Conservation (phyloP, 1,284 basidiomycete species). For the Cystobasidium pallidum region DNA sequence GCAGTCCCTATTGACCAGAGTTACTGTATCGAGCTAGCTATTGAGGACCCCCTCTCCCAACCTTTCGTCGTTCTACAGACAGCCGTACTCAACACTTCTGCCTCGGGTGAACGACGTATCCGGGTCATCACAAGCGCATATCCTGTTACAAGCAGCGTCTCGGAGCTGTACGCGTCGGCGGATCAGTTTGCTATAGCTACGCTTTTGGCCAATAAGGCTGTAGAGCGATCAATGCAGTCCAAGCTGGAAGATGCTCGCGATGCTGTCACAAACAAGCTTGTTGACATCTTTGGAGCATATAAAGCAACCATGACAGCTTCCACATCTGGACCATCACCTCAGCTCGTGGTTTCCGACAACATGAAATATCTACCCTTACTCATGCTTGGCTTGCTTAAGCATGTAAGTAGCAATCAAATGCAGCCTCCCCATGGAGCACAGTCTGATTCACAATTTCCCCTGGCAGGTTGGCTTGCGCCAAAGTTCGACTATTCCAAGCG, state of each 20-base stretch:
- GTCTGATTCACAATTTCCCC: slow-evolving; percentile 1
- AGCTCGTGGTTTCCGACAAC: slow-evolving; percentile 88
- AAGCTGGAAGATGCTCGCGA: slow-evolving; percentile 94
- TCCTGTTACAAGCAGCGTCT: slow-evolving; percentile 88
- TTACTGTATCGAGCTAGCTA: slow-evolving; percentile 94
- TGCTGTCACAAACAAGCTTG: slow-evolving; percentile 83
- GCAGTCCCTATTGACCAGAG: slow-evolving; percentile 95
- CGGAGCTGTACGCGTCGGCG: slow-evolving; percentile 91
- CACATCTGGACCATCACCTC: slow-evolving; percentile 89
- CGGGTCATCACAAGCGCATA: slow-evolving; percentile 91
- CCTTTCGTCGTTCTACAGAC: slow-evolving; percentile 96
- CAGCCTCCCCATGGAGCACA: not conserved
- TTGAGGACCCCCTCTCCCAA: slow-evolving; percentile 90
- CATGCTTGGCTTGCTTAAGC: slow-evolving; percentile 87
- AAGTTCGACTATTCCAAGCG: slow-evolving; percentile 93
- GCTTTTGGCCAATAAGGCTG: slow-evolving; percentile 92
- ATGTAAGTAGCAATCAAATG: slow-evolving; percentile 64
- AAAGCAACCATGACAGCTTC: slow-evolving; percentile 96
- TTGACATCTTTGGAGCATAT: slow-evolving; percentile 88
- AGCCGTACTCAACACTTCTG: slow-evolving; percentile 93
- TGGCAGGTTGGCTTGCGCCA: slow-evolving; percentile 86
- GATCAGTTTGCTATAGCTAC: slow-evolving; percentile 92
- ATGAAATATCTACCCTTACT: slow-evolving; percentile 91
- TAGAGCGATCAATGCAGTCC: slow-evolving; percentile 81
- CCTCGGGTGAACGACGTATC: slow-evolving; percentile 90